Evolutionary conservation across 2,329 filamentous ascomycete genomes (phyloP).

Genomic region (Didymella segeticola): DNA sequence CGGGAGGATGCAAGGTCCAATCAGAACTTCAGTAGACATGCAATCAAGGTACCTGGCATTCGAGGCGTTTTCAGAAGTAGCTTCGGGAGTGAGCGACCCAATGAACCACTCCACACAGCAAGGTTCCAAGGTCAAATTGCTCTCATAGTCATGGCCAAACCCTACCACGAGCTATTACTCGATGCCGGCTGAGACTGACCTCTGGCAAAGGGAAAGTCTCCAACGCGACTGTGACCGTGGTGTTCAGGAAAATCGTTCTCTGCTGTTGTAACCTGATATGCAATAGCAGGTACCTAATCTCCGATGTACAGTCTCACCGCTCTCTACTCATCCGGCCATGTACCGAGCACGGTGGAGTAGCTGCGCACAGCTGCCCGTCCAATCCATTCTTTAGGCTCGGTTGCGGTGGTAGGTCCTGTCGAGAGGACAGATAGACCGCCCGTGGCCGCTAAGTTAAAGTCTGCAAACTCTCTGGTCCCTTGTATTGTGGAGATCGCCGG

Average conservation of each 20-base stretch:
- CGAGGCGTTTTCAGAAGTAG: constrained; percentile 14
- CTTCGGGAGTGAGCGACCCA: constrained; percentile 17
- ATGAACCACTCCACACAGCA: constrained; percentile 7
- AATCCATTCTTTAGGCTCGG: constrained; percentile 13
- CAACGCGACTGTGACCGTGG: background rate
- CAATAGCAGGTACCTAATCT: constrained; percentile 3
- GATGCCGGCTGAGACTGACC: constrained; percentile 8
- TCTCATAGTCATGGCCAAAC: constrained; percentile 21
- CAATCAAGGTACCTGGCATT: constrained; percentile 13
- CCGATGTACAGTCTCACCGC: constrained; percentile 8
- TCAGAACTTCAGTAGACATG: constrained; percentile 6
- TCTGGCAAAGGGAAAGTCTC: background rate
- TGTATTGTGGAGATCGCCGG: constrained; percentile 9
- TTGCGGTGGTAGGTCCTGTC: constrained; percentile 6
- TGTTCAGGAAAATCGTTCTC: background rate
- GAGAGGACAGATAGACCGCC: background rate
- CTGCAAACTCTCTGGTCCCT: constrained; percentile 3
- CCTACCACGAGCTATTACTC: constrained; percentile 18
- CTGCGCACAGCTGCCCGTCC: constrained; percentile 3
- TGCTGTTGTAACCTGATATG: constrained; percentile 2
- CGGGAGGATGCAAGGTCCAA: background rate
- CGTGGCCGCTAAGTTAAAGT: constrained; percentile 6
- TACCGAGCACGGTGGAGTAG: constrained; percentile 1
- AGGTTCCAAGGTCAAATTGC: constrained; percentile 20
- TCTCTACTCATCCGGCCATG: constrained; percentile 1